A percentile compares a stretch with the other conserved stretches of the same genome.
phyloP scores from a whole-genome alignment of 352 stramenopile species.

The Pythium rishiriense region DNA sequence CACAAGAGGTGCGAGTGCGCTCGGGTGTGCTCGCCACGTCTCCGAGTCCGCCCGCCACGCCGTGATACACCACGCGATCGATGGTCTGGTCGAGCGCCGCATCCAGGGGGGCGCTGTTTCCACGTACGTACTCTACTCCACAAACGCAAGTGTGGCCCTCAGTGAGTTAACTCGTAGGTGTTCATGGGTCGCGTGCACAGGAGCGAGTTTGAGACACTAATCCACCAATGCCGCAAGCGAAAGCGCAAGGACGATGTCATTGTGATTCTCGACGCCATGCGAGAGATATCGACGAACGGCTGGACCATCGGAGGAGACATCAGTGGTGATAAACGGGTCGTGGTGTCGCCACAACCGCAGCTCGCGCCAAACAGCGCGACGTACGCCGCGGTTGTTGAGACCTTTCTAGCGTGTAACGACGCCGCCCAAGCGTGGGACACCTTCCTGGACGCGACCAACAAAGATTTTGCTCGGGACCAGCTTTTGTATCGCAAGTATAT shows the following conservation, averaged over 20 bases:
- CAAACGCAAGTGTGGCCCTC: not conserved
- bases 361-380: slow-evolving; percentile 59
- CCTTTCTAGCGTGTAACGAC: slow-evolving; percentile 65
- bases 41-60: slow-evolving; percentile 62
- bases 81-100: slow-evolving; percentile 54
- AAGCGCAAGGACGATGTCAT: slow-evolving; percentile 75
- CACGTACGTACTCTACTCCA: slow-evolving; percentile 37
- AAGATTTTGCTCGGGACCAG: slow-evolving; percentile 43
- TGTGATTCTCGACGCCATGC: slow-evolving; percentile 63
- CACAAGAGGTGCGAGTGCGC: slow-evolving; percentile 7
- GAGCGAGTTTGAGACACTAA: slow-evolving; percentile 76
- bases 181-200: slow-evolving; percentile 24
- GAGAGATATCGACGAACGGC: slow-evolving; percentile 39
- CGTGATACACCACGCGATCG: slow-evolving; percentile 70
- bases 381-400: slow-evolving; percentile 67
- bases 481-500: slow-evolving; percentile 71
- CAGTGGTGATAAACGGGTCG: not conserved
- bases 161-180: not conserved
- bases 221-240: slow-evolving; percentile 76
- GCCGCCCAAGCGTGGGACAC: slow-evolving; percentile 54
- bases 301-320: slow-evolving; percentile 24
- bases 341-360: slow-evolving; percentile 47
- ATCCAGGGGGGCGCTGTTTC: slow-evolving; percentile 40
- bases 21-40: slow-evolving; percentile 52
- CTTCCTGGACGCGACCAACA: slow-evolving; percentile 36